These are phyloP conservation scores for Firmiana major DNA, from an alignment of 345 rosid species.

Conservation along the genomic window DNA sequence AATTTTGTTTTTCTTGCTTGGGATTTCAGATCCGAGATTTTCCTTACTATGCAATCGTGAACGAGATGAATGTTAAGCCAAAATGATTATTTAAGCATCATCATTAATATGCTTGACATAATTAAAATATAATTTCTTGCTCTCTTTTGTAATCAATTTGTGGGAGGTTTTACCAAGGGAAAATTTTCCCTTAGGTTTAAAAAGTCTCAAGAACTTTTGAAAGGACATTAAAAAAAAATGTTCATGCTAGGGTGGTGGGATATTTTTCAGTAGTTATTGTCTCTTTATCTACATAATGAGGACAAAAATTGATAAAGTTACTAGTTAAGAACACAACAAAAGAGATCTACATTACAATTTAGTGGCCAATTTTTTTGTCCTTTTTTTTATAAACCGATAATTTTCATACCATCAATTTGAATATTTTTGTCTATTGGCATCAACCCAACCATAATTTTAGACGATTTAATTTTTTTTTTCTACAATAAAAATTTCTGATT, in stretches of 20 bases:
- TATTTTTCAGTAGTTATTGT: background rate
- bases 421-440: background rate
- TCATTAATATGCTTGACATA: too few species aligned
- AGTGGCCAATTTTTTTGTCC: background rate
- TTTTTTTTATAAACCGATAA: background rate
- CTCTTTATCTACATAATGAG: background rate
- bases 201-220: background rate
- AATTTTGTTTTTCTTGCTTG: too few species aligned
- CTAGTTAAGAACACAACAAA: constrained; percentile 1
- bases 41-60: too few species aligned
- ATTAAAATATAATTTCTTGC: too few species aligned
- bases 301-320: background rate
- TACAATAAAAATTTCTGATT: too few species aligned
- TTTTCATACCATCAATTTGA: background rate
- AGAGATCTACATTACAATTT: background rate
- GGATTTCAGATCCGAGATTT: background rate
- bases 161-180: background rate
- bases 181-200: background rate
- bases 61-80: too few species aligned
- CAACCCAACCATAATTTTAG: background rate
- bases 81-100: too few species aligned
- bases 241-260: background rate
- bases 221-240: background rate
- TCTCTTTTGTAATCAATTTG: background rate
- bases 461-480: background rate